phyloP scores from a whole-genome alignment of 2,329 filamentous ascomycete species.

The Trichophyton simii region DNA sequence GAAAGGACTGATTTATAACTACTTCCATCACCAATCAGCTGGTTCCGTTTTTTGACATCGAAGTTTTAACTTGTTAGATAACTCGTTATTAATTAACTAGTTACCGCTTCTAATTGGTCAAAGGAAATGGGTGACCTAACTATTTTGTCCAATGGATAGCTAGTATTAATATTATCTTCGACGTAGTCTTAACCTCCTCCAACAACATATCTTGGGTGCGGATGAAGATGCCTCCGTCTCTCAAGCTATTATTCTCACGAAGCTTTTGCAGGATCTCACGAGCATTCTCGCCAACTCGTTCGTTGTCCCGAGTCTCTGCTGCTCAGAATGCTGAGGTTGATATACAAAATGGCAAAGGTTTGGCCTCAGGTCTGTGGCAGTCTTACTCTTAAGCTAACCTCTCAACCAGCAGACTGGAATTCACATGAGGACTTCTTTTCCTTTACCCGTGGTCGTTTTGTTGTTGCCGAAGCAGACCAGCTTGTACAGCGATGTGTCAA shows the following conservation, averaged over 20 bases:
- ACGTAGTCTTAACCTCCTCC: neutral
- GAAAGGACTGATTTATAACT: no score
- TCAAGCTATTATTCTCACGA: neutral
- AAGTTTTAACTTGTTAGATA: no score
- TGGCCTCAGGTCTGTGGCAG: neutral
- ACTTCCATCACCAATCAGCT: no score
- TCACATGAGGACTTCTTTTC: conserved; percentile 1
- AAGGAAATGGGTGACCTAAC: no score
- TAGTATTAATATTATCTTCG: neutral
- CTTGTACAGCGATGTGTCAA: conserved; percentile 4
- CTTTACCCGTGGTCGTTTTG: conserved; percentile 9
- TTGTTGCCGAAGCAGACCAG: conserved; percentile 2
- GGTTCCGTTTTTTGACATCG: no score
- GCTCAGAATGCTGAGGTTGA: neutral
- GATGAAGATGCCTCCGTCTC: neutral
- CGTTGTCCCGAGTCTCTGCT: neutral
- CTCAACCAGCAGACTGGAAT: neutral
- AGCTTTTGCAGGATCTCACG: neutral
- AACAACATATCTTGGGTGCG: neutral
- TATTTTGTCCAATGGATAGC: no score
- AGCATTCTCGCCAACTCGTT: neutral
- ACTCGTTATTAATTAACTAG: neutral
- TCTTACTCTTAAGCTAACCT: neutral
- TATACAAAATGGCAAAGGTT: neutral
- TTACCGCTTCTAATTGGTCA: no score